Base-by-base conservation (phyloP, 345 rosid genomes). In the Hibiscus trionum region DNA sequence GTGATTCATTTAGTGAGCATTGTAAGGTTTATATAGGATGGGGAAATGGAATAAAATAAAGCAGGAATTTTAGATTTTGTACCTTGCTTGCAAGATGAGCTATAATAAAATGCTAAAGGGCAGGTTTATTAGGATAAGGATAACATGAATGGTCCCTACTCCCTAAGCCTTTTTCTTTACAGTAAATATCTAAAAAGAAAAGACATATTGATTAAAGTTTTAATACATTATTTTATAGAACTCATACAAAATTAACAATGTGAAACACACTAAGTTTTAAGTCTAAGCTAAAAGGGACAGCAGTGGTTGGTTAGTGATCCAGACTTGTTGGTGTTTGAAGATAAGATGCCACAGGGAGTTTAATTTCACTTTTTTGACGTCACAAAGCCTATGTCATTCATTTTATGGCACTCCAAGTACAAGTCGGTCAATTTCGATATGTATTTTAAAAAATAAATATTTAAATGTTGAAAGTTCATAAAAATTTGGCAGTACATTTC, bases 61-160 rank as follows among this genome's bases (percentile, higher is more conserved):
- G 73, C 27, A 0, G 61, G 37, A 33, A 57, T 57, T 0, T 7
- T 57, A 66, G 59, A 26, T 42, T 73, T 46, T 46, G 66, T 78
- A 37, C 81, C 64, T 78, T 78, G 62, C 81, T 75, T 78, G 76
- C 62, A 21, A 11, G 7, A 11, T 3, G 61, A 70, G 77, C 58
- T 27, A 56, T 56, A 2, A 26, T 35, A 53, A 75, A 55, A 78
- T 73, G 77, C 42, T 47, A 78, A 73, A 47, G 68, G 55, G 7
- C 7, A 7, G 42, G 59, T 55, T 55, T 2, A 26, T 11, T 31
- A 4, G 59, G 75, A 72, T 72, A 49, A 61, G 47, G 12, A 16
- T 8, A 11, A 56, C 14, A 26, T 58, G 11, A 57, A 58, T 58
- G 61, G 65, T 31, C 73, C 65, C 65, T 64, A 70, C 56, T 31